Conservation (phyloP, 2,329 filamentous ascomycete genomes). For the Neofusicoccum laricinum region DNA sequence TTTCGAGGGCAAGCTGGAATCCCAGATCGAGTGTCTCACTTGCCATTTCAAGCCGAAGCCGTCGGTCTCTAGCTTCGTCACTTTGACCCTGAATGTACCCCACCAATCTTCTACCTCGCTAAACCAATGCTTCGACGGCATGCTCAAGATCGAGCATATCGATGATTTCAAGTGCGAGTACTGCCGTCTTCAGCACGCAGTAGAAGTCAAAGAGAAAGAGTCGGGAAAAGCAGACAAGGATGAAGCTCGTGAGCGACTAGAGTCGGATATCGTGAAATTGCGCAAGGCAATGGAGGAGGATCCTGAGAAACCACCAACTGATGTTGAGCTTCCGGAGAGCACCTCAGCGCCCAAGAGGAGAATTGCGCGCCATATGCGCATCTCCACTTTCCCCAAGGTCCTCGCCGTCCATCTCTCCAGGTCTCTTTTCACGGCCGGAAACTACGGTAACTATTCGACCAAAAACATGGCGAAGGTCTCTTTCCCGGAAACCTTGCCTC, state of each 20-base stretch:
- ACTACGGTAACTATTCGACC: slow-evolving; percentile 67
- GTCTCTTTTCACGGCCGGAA: slow-evolving; percentile 80
- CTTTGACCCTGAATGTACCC: slow-evolving; percentile 86
- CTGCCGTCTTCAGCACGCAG: slow-evolving; percentile 80
- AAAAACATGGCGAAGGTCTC: slow-evolving; percentile 95
- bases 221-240: slow-evolving; percentile 41
- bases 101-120: slow-evolving; percentile 75
- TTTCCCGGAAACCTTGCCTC: slow-evolving; percentile 80
- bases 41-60: slow-evolving; percentile 89
- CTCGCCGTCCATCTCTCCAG: slow-evolving; percentile 89
- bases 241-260: slow-evolving; percentile 47
- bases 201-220: slow-evolving; percentile 61
- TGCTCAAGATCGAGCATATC: slow-evolving; percentile 93
- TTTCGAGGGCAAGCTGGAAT: slow-evolving; percentile 86
- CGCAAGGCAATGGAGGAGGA: slow-evolving; percentile 70
- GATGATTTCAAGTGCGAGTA: slow-evolving; percentile 96
- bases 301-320: slow-evolving; percentile 73
- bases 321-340: slow-evolving; percentile 70
- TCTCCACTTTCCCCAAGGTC: slow-evolving; percentile 84
- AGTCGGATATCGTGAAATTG: slow-evolving; percentile 63
- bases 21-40: slow-evolving; percentile 88
- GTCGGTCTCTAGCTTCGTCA: slow-evolving; percentile 81
- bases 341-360: slow-evolving; percentile 73
- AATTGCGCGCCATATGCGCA: slow-evolving; percentile 84
- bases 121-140: slow-evolving; percentile 84